Evolutionary conservation across 192 early-diverging fungal species (phyloP), one percentile per base, ranked within the genome.

Genomic region (Paraglomus brasilianum): DNA sequence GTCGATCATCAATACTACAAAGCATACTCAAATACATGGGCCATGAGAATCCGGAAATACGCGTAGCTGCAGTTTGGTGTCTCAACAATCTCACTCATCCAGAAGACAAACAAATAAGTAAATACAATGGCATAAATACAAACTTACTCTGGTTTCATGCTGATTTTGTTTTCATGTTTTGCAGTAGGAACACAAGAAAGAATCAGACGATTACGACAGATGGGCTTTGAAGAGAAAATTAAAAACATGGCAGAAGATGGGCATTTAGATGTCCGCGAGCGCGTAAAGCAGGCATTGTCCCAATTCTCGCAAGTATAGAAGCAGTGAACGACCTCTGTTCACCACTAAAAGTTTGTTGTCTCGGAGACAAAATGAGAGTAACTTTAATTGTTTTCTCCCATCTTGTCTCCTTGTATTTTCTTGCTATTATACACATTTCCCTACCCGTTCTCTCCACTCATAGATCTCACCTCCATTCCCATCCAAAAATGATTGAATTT

Each of bases 71-170:
- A 11, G 74, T 84, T 17, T 94, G 89, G 89, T 83, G 82, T 69
- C 75, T 91, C 30, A 89, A 92, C 48, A 94, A 93, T 73, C 71
- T 90, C 50, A 89, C 88, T 10, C 91, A 88, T 82, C 72, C 74
- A 3, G 86, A 91, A 17, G 85, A 88, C 21, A 75, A 77, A 13
- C 74, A 74, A 17, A 65, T 36, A 63, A 48, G 69, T 65, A 74
- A 24, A 50, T 60, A 10, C 15, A 66, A 47, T 15, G 17, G 41
- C 5, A 45, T 77, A n/a, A 15, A 51, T 44, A 21, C 49, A 39
- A 19, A 19, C 52, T 6, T 21, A 11, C 8, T 8, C 11, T 42
- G 60, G 8, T 39, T 49, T 63, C 11, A 36, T 14, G n/a, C 38
- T 40, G 30, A 30, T 17, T 69, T 52, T 52, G 15, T 55, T 56